A percentile compares a stretch with the other conserved stretches of the same genome.
These are phyloP conservation scores for Fraxinus platypoda DNA, from an alignment of 305 asterid genomes.

Conservation along the genomic window DNA sequence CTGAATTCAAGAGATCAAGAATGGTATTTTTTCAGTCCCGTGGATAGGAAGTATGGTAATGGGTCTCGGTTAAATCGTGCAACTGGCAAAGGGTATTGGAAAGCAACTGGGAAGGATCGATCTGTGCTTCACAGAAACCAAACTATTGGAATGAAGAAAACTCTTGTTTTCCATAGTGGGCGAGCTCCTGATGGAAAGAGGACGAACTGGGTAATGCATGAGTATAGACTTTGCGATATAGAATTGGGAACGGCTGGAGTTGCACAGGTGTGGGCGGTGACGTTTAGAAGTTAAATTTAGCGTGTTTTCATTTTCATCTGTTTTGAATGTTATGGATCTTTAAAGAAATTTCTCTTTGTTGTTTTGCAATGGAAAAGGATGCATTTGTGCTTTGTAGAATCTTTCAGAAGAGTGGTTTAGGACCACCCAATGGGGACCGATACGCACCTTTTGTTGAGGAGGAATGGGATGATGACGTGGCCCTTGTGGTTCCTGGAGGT, in stretches of 20 bases:
- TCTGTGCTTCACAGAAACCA: conserved; percentile 39
- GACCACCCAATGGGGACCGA: conserved; percentile 89
- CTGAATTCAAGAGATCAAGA: conserved; percentile 58
- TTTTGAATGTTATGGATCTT: conserved; percentile 23
- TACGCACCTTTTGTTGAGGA: conserved; percentile 91
- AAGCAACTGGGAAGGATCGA: conserved; percentile 60
- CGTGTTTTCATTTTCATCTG: neutral
- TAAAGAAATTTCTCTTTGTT: conserved; percentile 20
- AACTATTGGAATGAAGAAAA: conserved; percentile 58
- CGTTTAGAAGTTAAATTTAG: neutral
- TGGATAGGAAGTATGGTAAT: conserved; percentile 58
- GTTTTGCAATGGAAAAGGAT: conserved; percentile 58
- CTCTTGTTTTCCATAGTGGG: conserved; percentile 58
- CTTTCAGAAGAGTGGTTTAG: conserved; percentile 88
- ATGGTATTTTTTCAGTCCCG: conserved; percentile 64
- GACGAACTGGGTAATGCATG: conserved; percentile 65
- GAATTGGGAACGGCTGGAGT: conserved; percentile 49
- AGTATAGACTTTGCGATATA: conserved; percentile 49
- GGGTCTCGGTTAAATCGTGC: conserved; percentile 65
- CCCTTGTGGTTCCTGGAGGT: conserved; percentile 60
- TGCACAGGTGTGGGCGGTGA: conserved; percentile 36
- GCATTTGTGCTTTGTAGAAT: conserved; percentile 93
- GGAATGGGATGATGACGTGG: conserved; percentile 80
- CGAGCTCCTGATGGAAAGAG: conserved; percentile 65
- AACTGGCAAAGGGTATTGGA: conserved; percentile 64